Conservation (phyloP, 345 rosid species). For the Brassica juncea region DNA sequence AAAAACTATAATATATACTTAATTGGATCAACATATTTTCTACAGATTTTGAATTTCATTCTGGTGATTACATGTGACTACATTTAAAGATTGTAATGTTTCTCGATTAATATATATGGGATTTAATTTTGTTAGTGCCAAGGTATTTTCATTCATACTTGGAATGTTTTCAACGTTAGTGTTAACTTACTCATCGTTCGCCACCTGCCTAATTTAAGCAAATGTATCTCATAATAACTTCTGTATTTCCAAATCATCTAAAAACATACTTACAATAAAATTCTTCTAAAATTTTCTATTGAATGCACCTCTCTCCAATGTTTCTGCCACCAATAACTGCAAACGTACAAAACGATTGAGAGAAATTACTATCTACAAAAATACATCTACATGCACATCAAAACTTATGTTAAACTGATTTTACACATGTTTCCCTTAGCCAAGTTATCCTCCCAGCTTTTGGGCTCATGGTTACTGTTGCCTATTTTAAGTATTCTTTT, state of each 20-base stretch:
- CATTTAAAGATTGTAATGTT: too few relatives aligned
- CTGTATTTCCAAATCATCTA: not conserved
- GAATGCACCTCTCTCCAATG: not conserved
- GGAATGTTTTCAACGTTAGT: not conserved
- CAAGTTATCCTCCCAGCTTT: not conserved
- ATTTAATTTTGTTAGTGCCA: not conserved
- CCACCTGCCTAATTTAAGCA: not conserved
- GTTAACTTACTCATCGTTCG: slow-evolving; percentile 1
- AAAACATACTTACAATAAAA: too few relatives aligned
- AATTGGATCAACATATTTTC: too few relatives aligned
- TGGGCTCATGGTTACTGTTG: not conserved
- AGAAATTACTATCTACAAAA: not conserved
- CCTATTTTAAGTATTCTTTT: too few relatives aligned
- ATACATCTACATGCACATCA: not conserved
- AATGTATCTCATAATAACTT: not conserved
- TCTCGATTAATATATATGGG: too few relatives aligned
- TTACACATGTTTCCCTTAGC: not conserved
- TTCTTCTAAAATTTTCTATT: not conserved
- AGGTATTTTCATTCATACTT: not conserved
- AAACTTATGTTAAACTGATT: not conserved
- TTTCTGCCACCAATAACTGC: not conserved
- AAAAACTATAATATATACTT: too few relatives aligned
- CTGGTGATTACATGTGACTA: too few relatives aligned
- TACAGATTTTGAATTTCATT: too few relatives aligned
- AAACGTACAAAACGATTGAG: not conserved